A percentile compares a stretch with the other conserved stretches of the same genome.
Evolutionary conservation across 2,329 filamentous ascomycete species (phyloP).

Genomic region (Boeremia exigua): DNA sequence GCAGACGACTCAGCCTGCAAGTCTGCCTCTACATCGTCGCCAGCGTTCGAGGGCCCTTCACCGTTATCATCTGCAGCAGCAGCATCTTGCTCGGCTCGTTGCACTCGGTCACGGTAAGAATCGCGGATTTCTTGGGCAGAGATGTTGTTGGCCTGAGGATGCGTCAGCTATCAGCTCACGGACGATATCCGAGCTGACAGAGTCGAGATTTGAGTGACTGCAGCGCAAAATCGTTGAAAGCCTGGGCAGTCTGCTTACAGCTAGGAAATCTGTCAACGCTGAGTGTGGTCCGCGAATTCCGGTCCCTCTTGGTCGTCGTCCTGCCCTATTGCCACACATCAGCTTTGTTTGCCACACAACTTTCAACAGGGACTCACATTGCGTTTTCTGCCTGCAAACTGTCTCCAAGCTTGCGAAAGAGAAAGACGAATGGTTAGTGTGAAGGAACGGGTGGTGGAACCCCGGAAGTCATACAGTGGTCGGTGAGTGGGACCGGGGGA

Average conservation of each 20-base stretch:
- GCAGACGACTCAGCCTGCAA: constrained; percentile 46
- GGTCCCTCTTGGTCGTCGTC: constrained; percentile 47
- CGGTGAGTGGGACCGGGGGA: constrained; percentile 13
- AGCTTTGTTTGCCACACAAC: constrained; percentile 17
- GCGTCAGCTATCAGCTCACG: background rate
- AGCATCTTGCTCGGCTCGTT: constrained; percentile 54
- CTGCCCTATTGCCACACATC: constrained; percentile 37
- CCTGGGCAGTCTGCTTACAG: constrained; percentile 52
- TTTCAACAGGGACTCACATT: constrained; percentile 22
- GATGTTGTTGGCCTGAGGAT: constrained; percentile 70
- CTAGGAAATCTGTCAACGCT: constrained; percentile 71
- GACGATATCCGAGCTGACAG: background rate
- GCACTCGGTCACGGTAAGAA: constrained; percentile 62
- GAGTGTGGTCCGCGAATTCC: constrained; percentile 67
- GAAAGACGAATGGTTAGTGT: background rate
- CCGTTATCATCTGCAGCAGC: constrained; percentile 43
- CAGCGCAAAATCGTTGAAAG: background rate
- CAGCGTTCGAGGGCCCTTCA: constrained; percentile 43
- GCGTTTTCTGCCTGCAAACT: background rate
- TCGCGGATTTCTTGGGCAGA: constrained; percentile 68
- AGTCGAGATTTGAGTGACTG: background rate
- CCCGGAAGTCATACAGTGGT: background rate
- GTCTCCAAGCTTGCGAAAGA: background rate
- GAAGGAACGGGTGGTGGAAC: background rate
- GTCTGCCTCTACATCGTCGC: constrained; percentile 44